Base-by-base conservation (phyloP, 2,329 filamentous ascomycete species). In the Trematosphaeria pertusa region DNA sequence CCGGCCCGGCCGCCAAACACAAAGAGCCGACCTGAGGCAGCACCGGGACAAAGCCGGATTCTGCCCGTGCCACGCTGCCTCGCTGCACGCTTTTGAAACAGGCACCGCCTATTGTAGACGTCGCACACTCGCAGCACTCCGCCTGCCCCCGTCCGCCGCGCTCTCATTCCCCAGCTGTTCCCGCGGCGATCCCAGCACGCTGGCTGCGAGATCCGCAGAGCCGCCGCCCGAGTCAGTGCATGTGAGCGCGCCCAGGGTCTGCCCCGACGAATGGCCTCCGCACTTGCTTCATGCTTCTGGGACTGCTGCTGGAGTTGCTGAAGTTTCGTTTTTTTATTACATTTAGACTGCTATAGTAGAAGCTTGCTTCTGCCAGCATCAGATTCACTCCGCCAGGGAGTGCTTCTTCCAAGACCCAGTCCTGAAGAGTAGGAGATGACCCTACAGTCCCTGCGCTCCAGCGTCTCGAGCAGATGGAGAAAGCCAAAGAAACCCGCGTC, bases 391-490 rank as follows among this genome's bases (percentile, higher is more conserved):
- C 64, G 46, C 64, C 63, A 64, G 67, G 62, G 59, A 62, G 63
- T 64, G 72, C 69, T 62, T 70, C 69, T 64, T 67, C 60, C 43
- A 60, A 59, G 67, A 64, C 61, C 50, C 75, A 72, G 77, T 76
- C 76, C 72, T 71, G 72, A 74, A 78, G 73, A 64, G 75, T 81
- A 81, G 79, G 75, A 71, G 78, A 81, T 81, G 78, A 79, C 48
- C 77, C 79, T 79, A 80, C 70, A 62, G 65, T 61, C 64, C 58
- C 52, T 58, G 51, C 20, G 48, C 48, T 44, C 40, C 42, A 33
- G 40, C 28, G 14, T 37, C 34, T 28, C 42, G 39, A 48, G 49
- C 36, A 47, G 55, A 55, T 42, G 50, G 50, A 53, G 56, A 44
- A 48, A 52, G 43, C 56, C 37, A 54, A 59, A 70, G 70, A 72